Percentiles rank a stretch among this genome's conserved stretches.
Conservation (phyloP, 1,139 yeast genomes). For the Schwanniomyces etchellsii region DNA sequence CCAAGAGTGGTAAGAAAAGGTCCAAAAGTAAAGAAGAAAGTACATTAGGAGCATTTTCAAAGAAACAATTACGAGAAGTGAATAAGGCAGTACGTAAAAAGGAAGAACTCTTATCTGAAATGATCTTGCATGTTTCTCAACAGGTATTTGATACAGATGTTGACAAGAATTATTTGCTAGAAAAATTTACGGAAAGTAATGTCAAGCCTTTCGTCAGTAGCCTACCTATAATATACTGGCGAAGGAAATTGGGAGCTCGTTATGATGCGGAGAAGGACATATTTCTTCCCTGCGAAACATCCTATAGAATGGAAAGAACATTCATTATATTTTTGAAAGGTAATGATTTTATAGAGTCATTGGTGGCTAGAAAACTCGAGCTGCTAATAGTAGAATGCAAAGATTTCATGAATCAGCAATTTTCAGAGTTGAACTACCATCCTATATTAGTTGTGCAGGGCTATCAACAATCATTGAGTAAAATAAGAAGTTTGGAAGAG, state of each 20-base stretch:
- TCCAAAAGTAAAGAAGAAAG: neutral
- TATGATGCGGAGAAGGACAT: slow-evolving; percentile 43
- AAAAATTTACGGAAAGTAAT: neutral
- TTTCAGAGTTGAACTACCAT: slow-evolving; percentile 6
- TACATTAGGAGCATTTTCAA: slow-evolving; percentile 9
- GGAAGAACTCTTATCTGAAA: slow-evolving; percentile 46
- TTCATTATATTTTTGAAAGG: slow-evolving; percentile 44
- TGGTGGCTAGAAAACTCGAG: slow-evolving; percentile 18
- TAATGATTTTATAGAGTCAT: slow-evolving; percentile 30
- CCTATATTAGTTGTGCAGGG: slow-evolving; percentile 46
- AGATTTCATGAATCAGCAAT: slow-evolving; percentile 4
- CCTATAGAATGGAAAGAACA: slow-evolving; percentile 35
- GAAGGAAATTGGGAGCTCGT: slow-evolving; percentile 27
- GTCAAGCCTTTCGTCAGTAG: slow-evolving; percentile 4
- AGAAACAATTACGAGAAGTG: slow-evolving; percentile 38
- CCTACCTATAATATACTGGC: slow-evolving; percentile 32
- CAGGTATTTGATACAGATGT: slow-evolving; percentile 6
- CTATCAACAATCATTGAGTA: slow-evolving; percentile 38
- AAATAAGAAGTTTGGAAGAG: slow-evolving; percentile 41
- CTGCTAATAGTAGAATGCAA: slow-evolving; percentile 2
- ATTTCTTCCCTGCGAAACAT: slow-evolving; percentile 47
- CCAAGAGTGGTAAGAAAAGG: slow-evolving; percentile 2
- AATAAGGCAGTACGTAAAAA: slow-evolving; percentile 45
- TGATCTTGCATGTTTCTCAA: slow-evolving; percentile 34
- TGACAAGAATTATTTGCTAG: slow-evolving; percentile 8